Evolutionary conservation across 139 green algal genomes (phyloP).

Genomic region (Haematococcus lacustris): DNA sequence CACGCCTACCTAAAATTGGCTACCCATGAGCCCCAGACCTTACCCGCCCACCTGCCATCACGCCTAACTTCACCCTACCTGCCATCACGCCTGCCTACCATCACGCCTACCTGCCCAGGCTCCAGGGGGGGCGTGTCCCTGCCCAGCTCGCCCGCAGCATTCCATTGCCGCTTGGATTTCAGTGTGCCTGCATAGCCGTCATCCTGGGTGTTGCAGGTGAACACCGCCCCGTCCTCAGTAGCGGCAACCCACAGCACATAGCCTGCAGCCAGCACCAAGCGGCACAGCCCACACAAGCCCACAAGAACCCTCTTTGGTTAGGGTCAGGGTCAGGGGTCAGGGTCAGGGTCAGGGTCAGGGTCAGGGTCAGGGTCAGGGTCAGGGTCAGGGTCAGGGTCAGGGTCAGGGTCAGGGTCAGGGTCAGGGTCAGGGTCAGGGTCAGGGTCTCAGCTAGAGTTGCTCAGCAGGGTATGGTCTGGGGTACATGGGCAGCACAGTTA

Average conservation of each 20-base stretch:
- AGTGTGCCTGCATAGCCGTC: slow-evolving; percentile 50
- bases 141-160: slow-evolving; percentile 36
- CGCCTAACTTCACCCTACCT: no score
- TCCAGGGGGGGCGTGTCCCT: neutral
- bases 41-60: no score
- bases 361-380: no score
- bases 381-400: no score
- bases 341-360: no score
- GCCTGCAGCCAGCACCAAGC: slow-evolving; percentile 18
- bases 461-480: neutral
- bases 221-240: slow-evolving; percentile 36
- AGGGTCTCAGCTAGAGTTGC: no score
- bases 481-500: slow-evolving; percentile 17
- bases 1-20: no score
- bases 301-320: neutral
- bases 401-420: no score
- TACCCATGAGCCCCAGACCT: no score
- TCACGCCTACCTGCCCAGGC: neutral
- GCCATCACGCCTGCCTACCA: no score
- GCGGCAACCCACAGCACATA: slow-evolving; percentile 48
- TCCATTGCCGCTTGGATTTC: slow-evolving; percentile 19
- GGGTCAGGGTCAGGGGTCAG: no score
- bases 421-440: no score
- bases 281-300: neutral
- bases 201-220: slow-evolving; percentile 42